A percentile compares a stretch with the other conserved stretches of the same genome.
These are phyloP conservation scores for Pichia sp. DNA, from an alignment of 1,139 yeast genomes.

Conservation along the genomic window DNA sequence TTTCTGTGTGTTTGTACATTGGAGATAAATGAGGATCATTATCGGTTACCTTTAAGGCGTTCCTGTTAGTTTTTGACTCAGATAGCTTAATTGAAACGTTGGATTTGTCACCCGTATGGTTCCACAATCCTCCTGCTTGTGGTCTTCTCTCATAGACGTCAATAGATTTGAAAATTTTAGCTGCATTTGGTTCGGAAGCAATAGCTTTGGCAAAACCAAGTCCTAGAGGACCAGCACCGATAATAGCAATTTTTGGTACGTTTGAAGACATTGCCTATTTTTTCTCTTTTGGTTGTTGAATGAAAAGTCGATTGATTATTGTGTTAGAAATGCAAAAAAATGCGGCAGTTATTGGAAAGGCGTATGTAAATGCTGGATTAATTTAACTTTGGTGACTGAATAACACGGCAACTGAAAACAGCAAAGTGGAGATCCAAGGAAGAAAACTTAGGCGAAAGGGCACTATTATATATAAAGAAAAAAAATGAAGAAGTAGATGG, in stretches of 20 bases:
- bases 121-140: slow-evolving; percentile 42
- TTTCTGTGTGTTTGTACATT: slow-evolving; percentile 40
- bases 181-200: slow-evolving; percentile 31
- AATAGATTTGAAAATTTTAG: slow-evolving; percentile 24
- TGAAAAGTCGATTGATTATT: not conserved
- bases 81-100: slow-evolving; percentile 12
- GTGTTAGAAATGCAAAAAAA: no score
- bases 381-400: no score
- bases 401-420: no score
- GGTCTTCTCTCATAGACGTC: slow-evolving; percentile 38
- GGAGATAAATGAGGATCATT: slow-evolving; percentile 31
- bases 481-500: no score
- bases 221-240: slow-evolving; percentile 49
- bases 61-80: slow-evolving; percentile 9
- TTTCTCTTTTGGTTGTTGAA: no score
- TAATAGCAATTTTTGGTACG: slow-evolving; percentile 28
- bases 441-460: no score
- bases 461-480: no score
- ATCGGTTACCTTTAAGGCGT: slow-evolving; percentile 26
- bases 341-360: no score
- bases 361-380: no score
- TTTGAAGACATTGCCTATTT: slow-evolving; percentile 1
- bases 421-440: no score
- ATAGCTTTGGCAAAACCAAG: slow-evolving; percentile 41
- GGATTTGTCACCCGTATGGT: slow-evolving; percentile 27